Conservation (phyloP, 768 basidiomycete species). For the Collybia sp. region DNA sequence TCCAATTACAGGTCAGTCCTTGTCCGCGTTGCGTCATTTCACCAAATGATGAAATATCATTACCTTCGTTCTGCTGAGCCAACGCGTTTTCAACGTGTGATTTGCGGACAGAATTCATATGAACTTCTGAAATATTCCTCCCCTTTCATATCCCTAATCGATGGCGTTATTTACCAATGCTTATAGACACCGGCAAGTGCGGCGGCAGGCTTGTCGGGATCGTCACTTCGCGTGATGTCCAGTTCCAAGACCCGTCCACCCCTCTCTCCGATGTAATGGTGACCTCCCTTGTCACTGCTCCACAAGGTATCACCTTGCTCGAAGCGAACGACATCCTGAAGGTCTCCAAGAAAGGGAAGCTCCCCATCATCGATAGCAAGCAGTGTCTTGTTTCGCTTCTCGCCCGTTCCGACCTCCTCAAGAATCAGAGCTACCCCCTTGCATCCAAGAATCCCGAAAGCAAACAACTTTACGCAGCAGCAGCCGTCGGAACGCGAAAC, state of each 20-base stretch:
- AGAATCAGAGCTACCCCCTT: slow-evolving; percentile 95
- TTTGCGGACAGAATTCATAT: slow-evolving; percentile 52
- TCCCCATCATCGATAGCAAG: slow-evolving; percentile 59
- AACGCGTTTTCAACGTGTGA: slow-evolving; percentile 64
- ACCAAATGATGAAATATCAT: slow-evolving; percentile 43
- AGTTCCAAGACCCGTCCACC: slow-evolving; percentile 72
- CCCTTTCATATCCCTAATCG: slow-evolving; percentile 4
- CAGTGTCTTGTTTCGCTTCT: slow-evolving; percentile 72
- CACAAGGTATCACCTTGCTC: slow-evolving; percentile 80
- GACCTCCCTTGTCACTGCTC: slow-evolving; percentile 79
- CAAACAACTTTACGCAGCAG: slow-evolving; percentile 96
- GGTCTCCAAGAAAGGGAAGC: slow-evolving; percentile 96
- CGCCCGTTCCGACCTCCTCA: slow-evolving; percentile 94
- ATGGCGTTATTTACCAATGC: slow-evolving; percentile 15
- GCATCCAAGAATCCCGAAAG: slow-evolving; percentile 86
- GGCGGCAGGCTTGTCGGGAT: slow-evolving; percentile 95
- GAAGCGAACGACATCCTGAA: slow-evolving; percentile 95
- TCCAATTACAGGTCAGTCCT: slow-evolving; percentile 86
- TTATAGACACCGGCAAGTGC: slow-evolving; percentile 74
- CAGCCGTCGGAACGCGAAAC: slow-evolving; percentile 90
- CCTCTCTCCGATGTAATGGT: slow-evolving; percentile 88
- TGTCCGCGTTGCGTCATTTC: slow-evolving; percentile 3
- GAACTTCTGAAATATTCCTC: slow-evolving; percentile 30
- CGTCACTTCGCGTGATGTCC: slow-evolving; percentile 93
- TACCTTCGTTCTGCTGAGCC: slow-evolving; percentile 87